A percentile compares a stretch with the other conserved stretches of the same genome.
phyloP scores from a whole-genome alignment of 345 rosid genomes.

The Passiflora organensis region DNA sequence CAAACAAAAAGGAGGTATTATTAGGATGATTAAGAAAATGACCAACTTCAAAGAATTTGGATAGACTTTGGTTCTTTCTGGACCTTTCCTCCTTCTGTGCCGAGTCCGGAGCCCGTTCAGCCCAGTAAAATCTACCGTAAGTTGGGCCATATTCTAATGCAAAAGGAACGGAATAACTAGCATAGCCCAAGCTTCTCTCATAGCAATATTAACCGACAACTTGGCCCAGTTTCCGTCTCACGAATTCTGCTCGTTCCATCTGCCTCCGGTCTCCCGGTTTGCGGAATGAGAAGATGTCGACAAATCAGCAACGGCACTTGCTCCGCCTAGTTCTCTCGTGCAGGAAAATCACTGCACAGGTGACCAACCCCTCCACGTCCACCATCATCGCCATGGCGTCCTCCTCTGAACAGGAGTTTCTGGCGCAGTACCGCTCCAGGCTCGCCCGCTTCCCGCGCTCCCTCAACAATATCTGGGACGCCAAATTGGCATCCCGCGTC shows the following conservation, averaged over 20 bases:
- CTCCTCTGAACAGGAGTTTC: slow-evolving; percentile 69
- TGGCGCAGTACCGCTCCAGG: slow-evolving; percentile 53
- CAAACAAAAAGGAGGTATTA: no score
- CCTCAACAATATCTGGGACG: slow-evolving; percentile 50
- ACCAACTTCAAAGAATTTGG: no score
- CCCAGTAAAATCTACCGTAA: no score
- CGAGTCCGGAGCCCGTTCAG: no score
- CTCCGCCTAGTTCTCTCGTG: slow-evolving; percentile 78
- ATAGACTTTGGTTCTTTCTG: no score
- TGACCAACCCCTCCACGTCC: slow-evolving; percentile 50
- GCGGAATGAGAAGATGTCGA: slow-evolving; percentile 6
- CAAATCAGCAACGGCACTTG: slow-evolving; percentile 39
- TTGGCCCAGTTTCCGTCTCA: no score
- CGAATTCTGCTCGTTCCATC: background rate
- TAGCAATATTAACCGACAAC: no score
- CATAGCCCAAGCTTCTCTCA: no score
- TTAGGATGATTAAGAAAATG: no score
- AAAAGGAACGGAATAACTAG: no score
- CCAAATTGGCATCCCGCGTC: slow-evolving; percentile 64
- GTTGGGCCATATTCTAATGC: no score
- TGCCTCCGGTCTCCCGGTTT: background rate
- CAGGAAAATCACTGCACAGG: slow-evolving; percentile 82
- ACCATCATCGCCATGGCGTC: slow-evolving; percentile 87
- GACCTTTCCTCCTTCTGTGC: no score
- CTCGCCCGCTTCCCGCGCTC: slow-evolving; percentile 54